Base-by-base conservation (phyloP, 305 asterid species). In the Rubia balearica region DNA sequence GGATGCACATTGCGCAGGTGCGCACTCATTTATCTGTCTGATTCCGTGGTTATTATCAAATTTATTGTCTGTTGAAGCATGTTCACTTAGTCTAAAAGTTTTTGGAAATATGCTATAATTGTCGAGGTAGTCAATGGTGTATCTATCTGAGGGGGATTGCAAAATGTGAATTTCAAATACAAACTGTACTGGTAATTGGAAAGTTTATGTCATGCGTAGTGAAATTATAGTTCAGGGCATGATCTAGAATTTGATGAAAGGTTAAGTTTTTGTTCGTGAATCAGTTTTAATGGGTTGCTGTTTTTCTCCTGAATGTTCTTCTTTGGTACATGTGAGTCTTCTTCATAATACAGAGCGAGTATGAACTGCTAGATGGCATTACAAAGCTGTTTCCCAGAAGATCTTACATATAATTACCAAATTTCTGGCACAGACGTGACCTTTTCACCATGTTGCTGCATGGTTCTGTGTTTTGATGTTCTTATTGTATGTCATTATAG, bases 1-100 rank as follows among this genome's bases (percentile, higher is more conserved):
- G 96, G 75, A 92, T 92, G 98, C 96, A 92, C 76, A 92, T 92
- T 72, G 98, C 98, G 56, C 96, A 92, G 96, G 98, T 92, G 17
- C 59, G 16, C 3, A 13, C 57, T 17, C 4, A 4, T 27, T 62
- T 62, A 36, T 33, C 67, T 16, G 66, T 11, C 45, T 61, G 4
- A 36, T 36, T 12, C 4, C 7, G 21, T 38, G 27, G 48, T 36
- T 38, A 17, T 36, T 17, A 4, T n/a, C 0, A 0, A 6, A 12
- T 60, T 5, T 3, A 16, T 30, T 61, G n/a, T 33, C 7, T 61
- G 66, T 61, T 14, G 22, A 61, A 61, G 46, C 33, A 30, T 16
- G 21, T 21, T 55, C 61, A 21, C 36, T 59, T 59, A 59, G 16
- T 59, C 27, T 61, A 5, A 3, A 27, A 7, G 14, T 61, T 13